Base-by-base conservation (phyloP, 768 basidiomycete species). In the Phanerochaete carnosa region DNA sequence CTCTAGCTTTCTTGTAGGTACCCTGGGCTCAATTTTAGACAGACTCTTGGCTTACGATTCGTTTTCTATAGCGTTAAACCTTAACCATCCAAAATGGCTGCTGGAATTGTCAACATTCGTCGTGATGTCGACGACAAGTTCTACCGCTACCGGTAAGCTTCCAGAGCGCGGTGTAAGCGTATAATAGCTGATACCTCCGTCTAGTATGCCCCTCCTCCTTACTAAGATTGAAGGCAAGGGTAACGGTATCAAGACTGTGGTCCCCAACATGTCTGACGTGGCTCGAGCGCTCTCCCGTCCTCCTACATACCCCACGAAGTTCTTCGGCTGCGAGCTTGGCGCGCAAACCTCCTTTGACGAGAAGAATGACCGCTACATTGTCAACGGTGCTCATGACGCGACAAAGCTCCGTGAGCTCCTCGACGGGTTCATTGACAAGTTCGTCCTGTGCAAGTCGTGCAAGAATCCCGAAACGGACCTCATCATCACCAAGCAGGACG, bases 391-490 rank as follows among this genome's bases (percentile, higher is more conserved):
- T 28, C 97, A 99, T 72, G 87, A 97, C 64, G 89, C 94, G 45
- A 78, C 85, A 46, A 91, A 95, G 61, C 86, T 99, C 29, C 91
- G 95, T 60, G 96, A 98, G 74, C 86, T 99, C 16, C 89, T 99
- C 68, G 96, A 98, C 74, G 84, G 75, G 51, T 99, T 98, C 82
- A 99, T 99, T 79, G 94, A 96, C 68, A 98, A 98, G 76, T 99
- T 97, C 66, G 94, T 99, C 46, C 87, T 99, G 16, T 99, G 97
- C 79, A 89, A 88, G 61, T 85, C 91, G 11, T 99, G 97, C 90
- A 98, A 98, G 80, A 99, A 99, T 73, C 97, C 97, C 12, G 97
- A 99, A 77, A 99, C 97, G 32, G 95, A 98, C 69, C 86, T 98
- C 47, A 76, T 94, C 77, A 85, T 99, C 72, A 86, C 94, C 73